Evolutionary conservation across 495 filamentous ascomycete species (phyloP), one percentile per base, ranked within the genome.

Genomic region (Aspergillus avenaceus): DNA sequence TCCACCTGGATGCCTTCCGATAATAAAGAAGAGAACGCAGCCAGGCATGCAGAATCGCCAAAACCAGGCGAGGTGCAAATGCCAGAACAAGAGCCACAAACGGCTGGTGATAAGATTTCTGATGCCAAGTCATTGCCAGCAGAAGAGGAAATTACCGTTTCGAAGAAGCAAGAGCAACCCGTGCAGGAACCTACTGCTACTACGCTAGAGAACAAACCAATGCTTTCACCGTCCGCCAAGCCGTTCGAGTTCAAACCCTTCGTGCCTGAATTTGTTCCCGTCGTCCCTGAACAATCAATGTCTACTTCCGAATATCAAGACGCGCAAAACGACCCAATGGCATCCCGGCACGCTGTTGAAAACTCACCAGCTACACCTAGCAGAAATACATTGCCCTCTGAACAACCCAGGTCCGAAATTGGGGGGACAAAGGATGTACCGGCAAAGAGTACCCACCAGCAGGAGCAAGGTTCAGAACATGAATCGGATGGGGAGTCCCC

Each of bases 161-260:
- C 12, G 9, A 18, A 47, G 5, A 45, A 54, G 14, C 55, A 60
- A 9, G 49, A 50, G 22, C 49, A 62, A 31, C 50, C 61, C n/a
- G 34, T 51, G 29, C 55, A 57, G 14, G 56, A 64, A 23, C 22
- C 34, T 22, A 26, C 52, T 14, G 60, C 63, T 18, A 38, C 53
- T 14, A 59, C 54, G 27, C 50, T 53, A n/a, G n/a, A n/a, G 22
- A 71, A 66, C 45, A 62, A 46, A 34, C 52, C 60, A 7, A 47
- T 55, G 12, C 73, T 91, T 21, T 89, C 85, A 28, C 81, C 87
- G 25, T 75, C 80, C 1, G 85, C 86, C 2, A 81, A 77, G 59
- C 73, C 84, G 4, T 91, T 90, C 58, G 77, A 78, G 68, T 74
- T 86, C 76, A 69, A 78, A 67, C 58, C 77, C 47, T 57, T 71